Percentiles rank a stretch among this genome's conserved stretches.
These are phyloP conservation scores for Globisporangium alternatum DNA, from an alignment of 352 stramenopile species.

Conservation along the genomic window DNA sequence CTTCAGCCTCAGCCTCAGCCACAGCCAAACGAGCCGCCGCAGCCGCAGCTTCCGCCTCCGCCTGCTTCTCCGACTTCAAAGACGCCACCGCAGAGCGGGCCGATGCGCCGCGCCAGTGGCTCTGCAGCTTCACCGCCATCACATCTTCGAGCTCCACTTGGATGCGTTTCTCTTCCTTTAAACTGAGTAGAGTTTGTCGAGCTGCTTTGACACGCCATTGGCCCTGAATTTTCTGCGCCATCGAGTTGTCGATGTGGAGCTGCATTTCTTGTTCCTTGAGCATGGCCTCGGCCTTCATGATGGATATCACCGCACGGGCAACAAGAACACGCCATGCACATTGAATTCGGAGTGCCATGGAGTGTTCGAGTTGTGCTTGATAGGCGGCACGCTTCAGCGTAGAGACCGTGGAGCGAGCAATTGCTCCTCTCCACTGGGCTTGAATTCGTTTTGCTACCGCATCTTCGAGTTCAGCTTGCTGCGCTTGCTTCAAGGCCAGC, in stretches of 20 bases:
- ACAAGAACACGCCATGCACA: constrained; percentile 16
- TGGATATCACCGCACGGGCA: constrained; percentile 5
- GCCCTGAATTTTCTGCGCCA: constrained; percentile 29
- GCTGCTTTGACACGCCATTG: constrained; percentile 25
- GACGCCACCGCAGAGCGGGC: constrained; percentile 11
- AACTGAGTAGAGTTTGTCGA: neutral
- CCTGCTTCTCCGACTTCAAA: constrained; percentile 11
- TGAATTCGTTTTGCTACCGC: constrained; percentile 27
- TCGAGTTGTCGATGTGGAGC: constrained; percentile 13
- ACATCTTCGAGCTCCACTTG: constrained; percentile 8
- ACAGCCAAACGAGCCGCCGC: constrained; percentile 4
- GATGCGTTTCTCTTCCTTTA: neutral
- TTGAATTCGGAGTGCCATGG: constrained; percentile 12
- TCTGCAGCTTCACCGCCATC: constrained; percentile 24
- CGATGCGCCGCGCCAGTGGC: constrained; percentile 19
- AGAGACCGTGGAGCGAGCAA: constrained; percentile 14
- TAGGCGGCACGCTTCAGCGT: constrained; percentile 2
- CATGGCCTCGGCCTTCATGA: constrained; percentile 17
- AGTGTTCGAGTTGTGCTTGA: neutral
- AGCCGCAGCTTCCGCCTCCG: neutral
- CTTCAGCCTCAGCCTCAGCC: neutral
- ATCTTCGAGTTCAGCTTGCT: neutral
- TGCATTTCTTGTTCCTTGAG: constrained; percentile 17
- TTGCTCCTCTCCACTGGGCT: constrained; percentile 23
- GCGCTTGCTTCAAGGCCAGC: constrained; percentile 7